These are phyloP conservation scores for Neoarthrinium moseri DNA, from an alignment of 2,329 filamentous ascomycete species.

Conservation along the genomic window DNA sequence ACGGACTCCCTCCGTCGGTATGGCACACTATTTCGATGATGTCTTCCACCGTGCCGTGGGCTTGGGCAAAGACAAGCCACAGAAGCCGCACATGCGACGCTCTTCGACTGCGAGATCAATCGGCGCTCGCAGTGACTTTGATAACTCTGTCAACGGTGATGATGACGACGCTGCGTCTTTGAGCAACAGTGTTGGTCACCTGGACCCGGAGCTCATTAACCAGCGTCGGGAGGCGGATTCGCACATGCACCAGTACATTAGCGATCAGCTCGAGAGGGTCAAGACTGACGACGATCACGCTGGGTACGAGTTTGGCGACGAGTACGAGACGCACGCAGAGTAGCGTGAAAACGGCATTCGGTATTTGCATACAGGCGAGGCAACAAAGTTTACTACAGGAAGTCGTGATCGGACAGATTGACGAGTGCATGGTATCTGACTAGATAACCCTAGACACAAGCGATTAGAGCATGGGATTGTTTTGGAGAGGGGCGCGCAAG, in stretches of 20 bases:
- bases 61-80: conserved; percentile 35
- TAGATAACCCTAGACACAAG: too few relatives aligned
- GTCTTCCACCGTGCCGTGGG: conserved; percentile 60
- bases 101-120: conserved; percentile 84
- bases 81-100: conserved; percentile 62
- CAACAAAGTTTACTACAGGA: background rate
- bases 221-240: conserved; percentile 58
- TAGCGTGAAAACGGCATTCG: background rate
- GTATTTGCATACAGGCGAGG: background rate
- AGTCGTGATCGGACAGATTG: background rate
- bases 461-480: too few relatives aligned
- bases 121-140: conserved; percentile 78
- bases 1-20: conserved; percentile 77
- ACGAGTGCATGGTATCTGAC: background rate
- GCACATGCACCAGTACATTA: conserved; percentile 79
- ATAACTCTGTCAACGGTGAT: conserved; percentile 45
- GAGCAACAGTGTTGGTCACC: conserved; percentile 46
- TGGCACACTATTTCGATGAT: conserved; percentile 95
- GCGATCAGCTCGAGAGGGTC: conserved; percentile 74
- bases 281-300: conserved; percentile 48
- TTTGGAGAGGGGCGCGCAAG: too few relatives aligned
- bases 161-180: conserved; percentile 37
- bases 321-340: conserved; percentile 29
- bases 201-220: conserved; percentile 50
- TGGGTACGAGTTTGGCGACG: conserved; percentile 27